These are phyloP conservation scores for Solanum tarijense DNA, from an alignment of 257 asterid species.

Conservation along the genomic window DNA sequence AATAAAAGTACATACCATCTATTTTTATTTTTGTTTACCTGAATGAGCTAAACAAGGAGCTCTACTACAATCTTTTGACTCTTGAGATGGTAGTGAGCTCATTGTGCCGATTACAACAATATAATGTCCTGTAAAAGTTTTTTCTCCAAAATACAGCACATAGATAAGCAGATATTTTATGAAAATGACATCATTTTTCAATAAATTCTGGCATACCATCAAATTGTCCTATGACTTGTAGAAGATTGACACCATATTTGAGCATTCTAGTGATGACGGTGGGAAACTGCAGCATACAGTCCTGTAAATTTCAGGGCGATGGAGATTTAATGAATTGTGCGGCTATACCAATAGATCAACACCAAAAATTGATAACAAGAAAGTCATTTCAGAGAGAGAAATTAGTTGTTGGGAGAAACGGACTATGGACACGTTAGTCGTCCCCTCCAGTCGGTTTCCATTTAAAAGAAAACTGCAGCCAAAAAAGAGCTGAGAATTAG, in stretches of 20 bases:
- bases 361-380: not conserved
- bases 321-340: not conserved
- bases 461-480: not conserved
- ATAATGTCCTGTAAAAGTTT: not conserved
- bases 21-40: not conserved
- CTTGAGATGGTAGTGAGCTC: not conserved
- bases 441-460: constrained; percentile 1
- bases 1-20: not conserved
- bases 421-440: not conserved
- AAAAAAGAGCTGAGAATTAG: not conserved
- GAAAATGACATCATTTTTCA: not conserved
- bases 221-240: constrained; percentile 2
- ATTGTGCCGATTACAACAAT: not conserved
- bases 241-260: constrained; percentile 2
- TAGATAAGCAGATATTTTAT: not conserved
- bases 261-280: not conserved
- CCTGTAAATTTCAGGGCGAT: not conserved
- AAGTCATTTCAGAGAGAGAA: not conserved
- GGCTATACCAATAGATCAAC: too few relatives aligned
- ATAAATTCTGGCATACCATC: not conserved
- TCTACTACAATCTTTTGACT: not conserved
- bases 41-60: not conserved
- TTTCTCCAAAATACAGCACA: not conserved
- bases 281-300: not conserved
- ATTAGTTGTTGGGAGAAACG: not conserved